These are phyloP conservation scores for Pelargonium cotyledonis DNA, from an alignment of 441 rosid species.

Conservation along the genomic window DNA sequence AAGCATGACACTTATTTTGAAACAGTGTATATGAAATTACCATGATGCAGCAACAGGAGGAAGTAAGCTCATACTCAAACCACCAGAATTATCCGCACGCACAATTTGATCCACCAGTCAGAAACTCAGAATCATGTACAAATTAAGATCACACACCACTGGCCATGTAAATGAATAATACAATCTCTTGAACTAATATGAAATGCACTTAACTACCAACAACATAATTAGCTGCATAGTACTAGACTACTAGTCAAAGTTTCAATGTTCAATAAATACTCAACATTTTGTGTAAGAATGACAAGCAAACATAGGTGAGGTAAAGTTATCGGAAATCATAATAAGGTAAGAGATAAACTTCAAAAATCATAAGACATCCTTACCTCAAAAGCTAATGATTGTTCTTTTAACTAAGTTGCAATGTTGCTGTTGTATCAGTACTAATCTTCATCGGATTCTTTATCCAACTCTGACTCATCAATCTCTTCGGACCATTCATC, in stretches of 20 bases:
- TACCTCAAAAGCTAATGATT: constrained; percentile 8
- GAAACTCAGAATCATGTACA: not conserved
- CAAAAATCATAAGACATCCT: not conserved
- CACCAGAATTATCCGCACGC: not conserved
- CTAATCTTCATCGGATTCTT: constrained; percentile 41
- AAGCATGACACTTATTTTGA: not conserved
- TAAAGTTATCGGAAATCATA: not conserved
- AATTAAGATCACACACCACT: not conserved
- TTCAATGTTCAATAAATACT: not conserved
- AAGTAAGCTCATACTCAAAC: not conserved
- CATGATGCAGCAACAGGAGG: not conserved
- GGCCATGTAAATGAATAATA: not conserved
- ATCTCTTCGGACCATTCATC: constrained; percentile 33
- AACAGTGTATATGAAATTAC: not conserved
- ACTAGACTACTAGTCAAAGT: not conserved
- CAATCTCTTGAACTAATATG: not conserved
- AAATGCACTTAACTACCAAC: not conserved
- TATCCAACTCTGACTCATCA: constrained; percentile 30
- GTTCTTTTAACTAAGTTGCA: not conserved
- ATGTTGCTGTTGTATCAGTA: not conserved
- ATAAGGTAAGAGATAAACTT: not conserved
- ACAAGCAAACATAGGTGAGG: not conserved
- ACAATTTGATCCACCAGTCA: not conserved
- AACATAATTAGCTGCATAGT: not conserved
- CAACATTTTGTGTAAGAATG: not conserved